Base-by-base conservation (phyloP, 31 red algal genomes). In the Asparagopsis taxiformis region DNA sequence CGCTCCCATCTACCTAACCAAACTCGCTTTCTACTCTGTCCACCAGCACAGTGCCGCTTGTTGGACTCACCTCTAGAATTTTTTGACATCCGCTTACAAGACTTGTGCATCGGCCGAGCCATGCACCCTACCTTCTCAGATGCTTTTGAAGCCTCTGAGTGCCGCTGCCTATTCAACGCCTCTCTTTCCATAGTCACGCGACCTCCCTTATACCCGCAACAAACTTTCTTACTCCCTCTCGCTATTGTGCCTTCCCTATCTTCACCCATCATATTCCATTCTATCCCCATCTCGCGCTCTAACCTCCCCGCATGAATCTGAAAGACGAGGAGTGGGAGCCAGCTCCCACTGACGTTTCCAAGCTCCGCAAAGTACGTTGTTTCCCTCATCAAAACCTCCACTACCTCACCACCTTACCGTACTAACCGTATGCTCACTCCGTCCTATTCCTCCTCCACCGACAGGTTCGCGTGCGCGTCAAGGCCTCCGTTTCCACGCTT, bases 311-410 rank as follows among this genome's bases (percentile, higher is more conserved):
- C 22, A 85, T 85, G 81, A 85, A 85, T 85, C 70, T 85, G 35
- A 85, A 75, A 41, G 81, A 85, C 62, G 81, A 75, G 29, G 81
- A 85, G 53, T 85, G 81, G 81, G 70, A 75, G 62, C 81, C 81
- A 17, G 50, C 38, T 30, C 70, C 81, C 22, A 85, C 81, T 1
- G 81, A 85, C 33, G 44, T 9, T 46, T 6, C 13, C 41, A 46
- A 46, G 41, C 41, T 46, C 41, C 41, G 41, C 6, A 46, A 13
- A 13, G 41, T 46, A 46, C 6, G 41, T 46, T 9, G 41, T 46
- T n/a, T n/a, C n/a, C n/a, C n/a, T n/a, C n/a, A n/a, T n/a, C n/a
- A n/a, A n/a, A n/a, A n/a, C n/a, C n/a, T n/a, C n/a, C n/a, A n/a
- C n/a, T n/a, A n/a, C n/a, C n/a, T n/a, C n/a, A n/a, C n/a, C n/a